Conservation (phyloP, 139 green algal species). For the Bryopsis sp. region DNA sequence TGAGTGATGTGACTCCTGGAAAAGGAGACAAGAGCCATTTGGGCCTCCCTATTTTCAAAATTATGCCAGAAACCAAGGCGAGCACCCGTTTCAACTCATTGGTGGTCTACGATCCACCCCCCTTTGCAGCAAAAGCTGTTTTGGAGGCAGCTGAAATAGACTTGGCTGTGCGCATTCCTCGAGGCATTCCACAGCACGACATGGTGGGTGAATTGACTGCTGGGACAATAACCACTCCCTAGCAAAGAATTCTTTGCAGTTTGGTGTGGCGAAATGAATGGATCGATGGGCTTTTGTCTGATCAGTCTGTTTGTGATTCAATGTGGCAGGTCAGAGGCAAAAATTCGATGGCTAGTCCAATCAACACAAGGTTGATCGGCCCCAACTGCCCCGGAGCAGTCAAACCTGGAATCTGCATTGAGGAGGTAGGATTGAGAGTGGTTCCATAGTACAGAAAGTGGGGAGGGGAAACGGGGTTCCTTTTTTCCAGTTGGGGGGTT, state of each 20-base stretch:
- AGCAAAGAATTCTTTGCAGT: too few species aligned
- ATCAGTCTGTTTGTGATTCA: too few species aligned
- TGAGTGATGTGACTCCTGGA: slow-evolving; percentile 92
- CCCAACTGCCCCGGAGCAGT: slow-evolving; percentile 98
- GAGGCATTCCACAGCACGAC: slow-evolving; percentile 97
- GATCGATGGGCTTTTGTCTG: too few species aligned
- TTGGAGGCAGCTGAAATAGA: slow-evolving; percentile 91
- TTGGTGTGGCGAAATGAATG: too few species aligned
- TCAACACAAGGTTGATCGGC: slow-evolving; percentile 87
- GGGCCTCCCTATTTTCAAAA: slow-evolving; percentile 92
- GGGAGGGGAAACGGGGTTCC: too few species aligned
- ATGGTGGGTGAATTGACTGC: too few species aligned
- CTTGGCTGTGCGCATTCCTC: slow-evolving; percentile 97
- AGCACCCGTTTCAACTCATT: slow-evolving; percentile 67
- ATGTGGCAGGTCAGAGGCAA: slow-evolving; percentile 90
- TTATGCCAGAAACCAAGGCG: slow-evolving; percentile 76
- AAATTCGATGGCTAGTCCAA: slow-evolving; percentile 69
- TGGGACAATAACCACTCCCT: too few species aligned
- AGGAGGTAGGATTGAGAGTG: too few species aligned
- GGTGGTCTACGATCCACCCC: slow-evolving; percentile 93
- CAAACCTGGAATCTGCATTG: slow-evolving; percentile 93
- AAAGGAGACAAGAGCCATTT: slow-evolving; percentile 92
- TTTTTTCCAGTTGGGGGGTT: too few species aligned
- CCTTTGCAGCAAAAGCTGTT: slow-evolving; percentile 89
- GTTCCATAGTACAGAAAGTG: too few species aligned